Evolutionary conservation across 495 filamentous ascomycete genomes (phyloP).

Genomic region (Rostrohypoxylon terebratum): DNA sequence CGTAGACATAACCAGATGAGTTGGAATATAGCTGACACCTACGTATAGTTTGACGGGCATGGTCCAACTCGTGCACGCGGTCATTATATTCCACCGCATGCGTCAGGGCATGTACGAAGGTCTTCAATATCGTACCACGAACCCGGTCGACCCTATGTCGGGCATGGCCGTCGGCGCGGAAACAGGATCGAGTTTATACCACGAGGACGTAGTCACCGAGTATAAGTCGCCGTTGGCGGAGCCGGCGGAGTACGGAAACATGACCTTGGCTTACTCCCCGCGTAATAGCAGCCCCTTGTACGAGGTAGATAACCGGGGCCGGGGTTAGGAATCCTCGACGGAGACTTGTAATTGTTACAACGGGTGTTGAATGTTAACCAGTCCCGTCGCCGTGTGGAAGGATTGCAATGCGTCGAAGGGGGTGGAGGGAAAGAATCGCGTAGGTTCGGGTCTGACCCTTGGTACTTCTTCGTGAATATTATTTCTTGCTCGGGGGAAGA

Average conservation of each 20-base stretch:
- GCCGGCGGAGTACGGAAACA: conserved; percentile 1
- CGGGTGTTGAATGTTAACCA: too few relatives aligned
- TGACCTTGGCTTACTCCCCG: background rate
- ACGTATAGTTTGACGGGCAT: conserved; percentile 32
- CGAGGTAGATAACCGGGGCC: conserved; percentile 31
- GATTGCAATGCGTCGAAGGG: background rate
- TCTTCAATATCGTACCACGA: conserved; percentile 27
- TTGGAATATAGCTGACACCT: conserved; percentile 3
- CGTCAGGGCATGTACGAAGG: conserved; percentile 29
- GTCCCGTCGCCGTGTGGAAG: background rate
- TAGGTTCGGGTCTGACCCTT: background rate
- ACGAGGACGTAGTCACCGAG: conserved; percentile 28
- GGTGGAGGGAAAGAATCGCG: background rate
- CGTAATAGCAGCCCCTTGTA: conserved; percentile 10
- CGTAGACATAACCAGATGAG: too few relatives aligned
- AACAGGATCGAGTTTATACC: background rate
- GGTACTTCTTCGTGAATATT: conserved; percentile 4
- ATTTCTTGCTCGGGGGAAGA: conserved; percentile 2
- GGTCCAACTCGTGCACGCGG: conserved; percentile 39
- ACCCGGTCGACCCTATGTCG: conserved; percentile 22
- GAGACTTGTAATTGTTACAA: background rate
- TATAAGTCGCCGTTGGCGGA: conserved; percentile 28
- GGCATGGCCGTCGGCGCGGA: conserved; percentile 1
- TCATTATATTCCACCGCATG: conserved; percentile 43
- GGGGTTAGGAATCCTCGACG: background rate